Evolutionary conservation across 306 rosid genomes (phyloP).

Genomic region (Begonia peltatifolia): DNA sequence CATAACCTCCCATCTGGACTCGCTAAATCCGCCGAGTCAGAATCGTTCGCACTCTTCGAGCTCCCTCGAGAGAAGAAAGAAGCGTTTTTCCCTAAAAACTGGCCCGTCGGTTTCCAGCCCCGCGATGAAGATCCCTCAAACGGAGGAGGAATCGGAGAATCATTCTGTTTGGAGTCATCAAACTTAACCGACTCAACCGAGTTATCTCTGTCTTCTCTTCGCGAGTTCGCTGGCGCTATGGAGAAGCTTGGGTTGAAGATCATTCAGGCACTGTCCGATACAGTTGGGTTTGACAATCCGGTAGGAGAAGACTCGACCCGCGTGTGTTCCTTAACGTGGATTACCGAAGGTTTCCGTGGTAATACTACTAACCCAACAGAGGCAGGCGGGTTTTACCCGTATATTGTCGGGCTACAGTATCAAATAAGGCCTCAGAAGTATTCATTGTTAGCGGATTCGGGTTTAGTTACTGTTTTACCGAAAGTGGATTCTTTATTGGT

Average conservation of each 20-base stretch:
- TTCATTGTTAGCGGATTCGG: conserved; percentile 58
- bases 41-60: conserved; percentile 44
- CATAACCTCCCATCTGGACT: conserved; percentile 39
- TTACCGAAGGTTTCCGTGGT: conserved; percentile 22
- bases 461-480: conserved; percentile 56
- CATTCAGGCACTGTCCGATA: conserved; percentile 25
- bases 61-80: conserved; percentile 34
- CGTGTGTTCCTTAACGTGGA: conserved; percentile 40
- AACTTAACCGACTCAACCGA: conserved; percentile 27
- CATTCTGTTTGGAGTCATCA: conserved; percentile 41
- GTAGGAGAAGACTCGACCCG: conserved; percentile 23
- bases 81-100: conserved; percentile 29
- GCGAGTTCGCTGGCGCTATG: conserved; percentile 32
- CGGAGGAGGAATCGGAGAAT: conserved; percentile 26
- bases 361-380: conserved; percentile 2
- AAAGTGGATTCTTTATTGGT: conserved; percentile 55
- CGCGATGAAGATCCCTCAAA: conserved; percentile 21
- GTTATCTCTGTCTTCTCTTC: conserved; percentile 18
- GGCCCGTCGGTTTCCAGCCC: conserved; percentile 63
- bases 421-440: conserved; percentile 45
- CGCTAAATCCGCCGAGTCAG: conserved; percentile 66
- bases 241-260: conserved; percentile 52
- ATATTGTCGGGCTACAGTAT: conserved; percentile 50
- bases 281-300: conserved; percentile 41
- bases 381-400: conserved; percentile 60